Evolutionary conservation across 225 moss, liverwort and hornwort species (phyloP).

Genomic region (Polytrichum formosum): DNA sequence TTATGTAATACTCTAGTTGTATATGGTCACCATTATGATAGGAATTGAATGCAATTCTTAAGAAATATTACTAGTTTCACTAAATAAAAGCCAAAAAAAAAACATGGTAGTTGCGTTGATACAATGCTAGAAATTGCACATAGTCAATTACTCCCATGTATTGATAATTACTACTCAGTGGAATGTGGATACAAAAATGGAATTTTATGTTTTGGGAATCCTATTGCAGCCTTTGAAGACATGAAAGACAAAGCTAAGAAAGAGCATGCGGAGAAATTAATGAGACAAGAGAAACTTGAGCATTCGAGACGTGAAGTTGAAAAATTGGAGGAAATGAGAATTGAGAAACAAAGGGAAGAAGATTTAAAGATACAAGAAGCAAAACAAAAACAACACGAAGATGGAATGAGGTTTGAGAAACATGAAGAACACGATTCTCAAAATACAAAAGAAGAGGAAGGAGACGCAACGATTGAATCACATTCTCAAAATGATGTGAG

Average conservation of each 20-base stretch:
- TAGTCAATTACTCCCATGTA: too few species aligned
- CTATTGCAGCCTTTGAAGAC: slow-evolving; percentile 43
- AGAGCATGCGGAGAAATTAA: slow-evolving; percentile 6
- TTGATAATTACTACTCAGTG: too few species aligned
- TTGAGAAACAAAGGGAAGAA: not conserved
- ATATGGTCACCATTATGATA: too few species aligned
- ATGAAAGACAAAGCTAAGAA: slow-evolving; percentile 31
- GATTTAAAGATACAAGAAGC: not conserved
- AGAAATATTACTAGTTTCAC: too few species aligned
- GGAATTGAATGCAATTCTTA: too few species aligned
- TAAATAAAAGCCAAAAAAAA: too few species aligned
- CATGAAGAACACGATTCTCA: not conserved
- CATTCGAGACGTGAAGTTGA: not conserved
- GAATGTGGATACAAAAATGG: not conserved
- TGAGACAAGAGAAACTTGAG: slow-evolving; percentile 1
- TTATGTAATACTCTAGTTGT: too few species aligned
- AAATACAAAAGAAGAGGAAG: not conserved
- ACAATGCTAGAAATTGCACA: too few species aligned
- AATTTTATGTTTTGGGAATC: not conserved
- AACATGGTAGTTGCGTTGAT: too few species aligned
- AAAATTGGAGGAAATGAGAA: not conserved
- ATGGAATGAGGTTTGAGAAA: not conserved
- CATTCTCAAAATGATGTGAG: not conserved
- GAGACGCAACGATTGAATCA: not conserved
- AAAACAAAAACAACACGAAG: not conserved